Evolutionary conservation across 192 early-diverging fungal genomes (phyloP).

Genomic region (Coemansia sp.): DNA sequence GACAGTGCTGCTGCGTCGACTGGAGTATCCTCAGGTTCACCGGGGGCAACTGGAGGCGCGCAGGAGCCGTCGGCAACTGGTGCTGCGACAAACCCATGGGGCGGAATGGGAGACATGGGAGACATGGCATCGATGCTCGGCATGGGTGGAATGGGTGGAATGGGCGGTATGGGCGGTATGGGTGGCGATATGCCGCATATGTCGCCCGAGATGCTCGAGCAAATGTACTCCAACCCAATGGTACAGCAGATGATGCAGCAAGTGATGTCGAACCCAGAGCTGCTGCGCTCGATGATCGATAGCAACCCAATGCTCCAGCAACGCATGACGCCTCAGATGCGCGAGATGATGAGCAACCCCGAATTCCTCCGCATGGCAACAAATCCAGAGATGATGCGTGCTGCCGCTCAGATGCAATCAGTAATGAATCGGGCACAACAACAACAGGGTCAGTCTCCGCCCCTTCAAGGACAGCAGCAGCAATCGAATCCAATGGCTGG

Average conservation of each 20-base stretch:
- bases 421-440: conserved; percentile 45
- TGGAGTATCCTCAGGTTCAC: no score
- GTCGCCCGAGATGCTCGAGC: conserved; percentile 65
- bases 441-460: conserved; percentile 18
- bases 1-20: neutral
- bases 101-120: conserved; percentile 50
- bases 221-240: conserved; percentile 83
- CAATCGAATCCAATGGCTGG: conserved; percentile 16
- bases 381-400: conserved; percentile 80
- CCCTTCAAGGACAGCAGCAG: conserved; percentile 15
- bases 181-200: conserved; percentile 56
- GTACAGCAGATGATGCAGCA: conserved; percentile 79
- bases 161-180: conserved; percentile 67
- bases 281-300: conserved; percentile 81
- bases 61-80: conserved; percentile 2
- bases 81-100: conserved; percentile 3
- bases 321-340: conserved; percentile 82
- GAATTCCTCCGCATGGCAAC: conserved; percentile 78
- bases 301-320: conserved; percentile 77
- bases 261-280: conserved; percentile 80
- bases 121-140: conserved; percentile 43
- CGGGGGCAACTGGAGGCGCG: conserved; percentile 1
- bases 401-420: conserved; percentile 66
- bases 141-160: conserved; percentile 45
- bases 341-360: conserved; percentile 78